Base-by-base conservation (phyloP, 2,329 filamentous ascomycete genomes). In the Pseudogymnoascus sp. region DNA sequence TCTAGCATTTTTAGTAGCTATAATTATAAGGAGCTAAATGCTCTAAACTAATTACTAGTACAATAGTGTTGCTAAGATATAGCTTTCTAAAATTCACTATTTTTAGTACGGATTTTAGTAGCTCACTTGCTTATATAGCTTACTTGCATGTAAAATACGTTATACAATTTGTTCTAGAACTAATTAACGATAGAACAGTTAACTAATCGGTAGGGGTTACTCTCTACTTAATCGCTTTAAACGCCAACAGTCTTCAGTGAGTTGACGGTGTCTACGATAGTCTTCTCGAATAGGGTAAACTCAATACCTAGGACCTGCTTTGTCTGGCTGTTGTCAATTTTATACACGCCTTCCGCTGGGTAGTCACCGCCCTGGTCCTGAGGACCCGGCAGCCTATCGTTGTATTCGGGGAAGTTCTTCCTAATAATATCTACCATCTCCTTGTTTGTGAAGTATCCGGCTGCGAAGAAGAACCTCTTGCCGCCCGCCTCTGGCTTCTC, bases 401-500 rank as follows among this genome's bases (percentile, higher is more conserved):
- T 75, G 65, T 81, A 77, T 65, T 83, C 73, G 0, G 82, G 82
- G 65, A 83, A 83, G 62, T 78, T 71, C 65, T 80, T 78, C 60
- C 76, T 75, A 58, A 88, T 78, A 52, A 83, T 76, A 52, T 83
- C 76, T 0, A 78, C 79, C 38, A 87, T 80, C 68, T 79, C 75
- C 68, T 80, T 80, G 71, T 87, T 87, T 60, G 77, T 80, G 69
- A 85, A 88, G 67, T 80, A 76, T 1, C 81, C 82, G 0, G 80
- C 80, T 0, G 84, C 80, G 33, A 86, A 70, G 69, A 88, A 84
- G 75, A 87, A 89, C 2, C 87, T 78, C 71, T 85, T 80, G 36
- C 78, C 78, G 1, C 82, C 83, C 1, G 82, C 84, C 23, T 81
- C 80, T 0, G 81, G 77, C 30, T 81, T 76, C 64, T 82, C 72